These are phyloP conservation scores for Sergeia podlipaevii DNA, from an alignment of 208 protist genomes.

Conservation along the genomic window DNA sequence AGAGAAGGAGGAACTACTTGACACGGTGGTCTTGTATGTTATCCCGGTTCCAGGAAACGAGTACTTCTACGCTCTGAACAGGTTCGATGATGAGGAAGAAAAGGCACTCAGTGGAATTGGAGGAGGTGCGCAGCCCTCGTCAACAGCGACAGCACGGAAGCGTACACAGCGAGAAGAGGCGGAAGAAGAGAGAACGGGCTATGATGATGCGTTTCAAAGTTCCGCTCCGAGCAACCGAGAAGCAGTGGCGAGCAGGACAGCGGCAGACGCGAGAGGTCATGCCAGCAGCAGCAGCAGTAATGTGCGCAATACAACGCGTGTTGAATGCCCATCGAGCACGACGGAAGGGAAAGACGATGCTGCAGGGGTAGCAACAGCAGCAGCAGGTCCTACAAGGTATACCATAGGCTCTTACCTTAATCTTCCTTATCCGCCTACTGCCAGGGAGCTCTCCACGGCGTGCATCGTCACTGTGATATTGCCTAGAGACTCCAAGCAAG, in stretches of 20 bases:
- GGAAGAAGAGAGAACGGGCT: background rate
- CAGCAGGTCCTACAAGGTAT: too few species aligned
- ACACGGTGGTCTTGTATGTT: conserved; percentile 66
- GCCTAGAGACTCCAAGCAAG: background rate
- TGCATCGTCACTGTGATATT: conserved; percentile 43
- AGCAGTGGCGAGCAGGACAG: background rate
- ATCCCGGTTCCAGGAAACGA: conserved; percentile 76
- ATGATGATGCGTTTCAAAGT: background rate
- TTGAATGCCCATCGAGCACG: too few species aligned
- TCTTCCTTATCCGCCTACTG: conserved; percentile 26
- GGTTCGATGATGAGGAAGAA: background rate
- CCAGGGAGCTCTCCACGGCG: conserved; percentile 12
- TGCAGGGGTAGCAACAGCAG: too few species aligned
- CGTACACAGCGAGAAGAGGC: background rate
- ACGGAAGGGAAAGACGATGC: too few species aligned
- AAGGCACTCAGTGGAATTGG: background rate
- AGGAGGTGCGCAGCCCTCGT: background rate
- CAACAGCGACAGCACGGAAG: conserved; percentile 10
- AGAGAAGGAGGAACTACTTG: conserved; percentile 29
- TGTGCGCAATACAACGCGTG: too few species aligned
- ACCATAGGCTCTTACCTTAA: too few species aligned
- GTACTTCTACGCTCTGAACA: conserved; percentile 43
- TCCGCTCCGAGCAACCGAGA: background rate
- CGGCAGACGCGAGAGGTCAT: conserved; percentile 3
- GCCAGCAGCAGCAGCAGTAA: too few species aligned